Conservation (phyloP, 1,284 basidiomycete species). For the Boletus albobrunnescens region DNA sequence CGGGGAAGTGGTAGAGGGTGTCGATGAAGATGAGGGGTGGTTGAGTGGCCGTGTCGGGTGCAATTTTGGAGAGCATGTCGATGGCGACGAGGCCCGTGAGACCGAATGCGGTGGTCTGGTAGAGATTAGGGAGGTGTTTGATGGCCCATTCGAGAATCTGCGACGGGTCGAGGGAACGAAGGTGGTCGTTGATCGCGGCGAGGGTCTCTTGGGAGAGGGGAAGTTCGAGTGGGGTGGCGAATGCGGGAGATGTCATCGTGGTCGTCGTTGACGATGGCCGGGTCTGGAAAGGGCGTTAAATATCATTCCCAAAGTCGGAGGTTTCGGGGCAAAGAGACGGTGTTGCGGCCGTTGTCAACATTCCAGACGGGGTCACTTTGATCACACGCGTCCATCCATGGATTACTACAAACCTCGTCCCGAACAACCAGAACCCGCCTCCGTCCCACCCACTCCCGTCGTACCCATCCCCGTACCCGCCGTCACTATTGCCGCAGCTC, state of each 20-base stretch:
- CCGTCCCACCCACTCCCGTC: conserved; percentile 25
- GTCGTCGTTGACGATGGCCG: neutral
- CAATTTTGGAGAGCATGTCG: conserved; percentile 87
- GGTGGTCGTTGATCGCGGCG: conserved; percentile 66
- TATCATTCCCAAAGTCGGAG: neutral
- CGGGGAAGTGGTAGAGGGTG: conserved; percentile 93
- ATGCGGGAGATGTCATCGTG: conserved; percentile 10
- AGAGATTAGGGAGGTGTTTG: conserved; percentile 71
- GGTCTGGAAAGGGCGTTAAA: neutral
- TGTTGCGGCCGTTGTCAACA: neutral
- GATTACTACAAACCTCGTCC: conserved; percentile 29
- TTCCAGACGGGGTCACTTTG: neutral
- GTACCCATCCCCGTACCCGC: conserved; percentile 2
- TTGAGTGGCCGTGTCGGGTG: conserved; percentile 36
- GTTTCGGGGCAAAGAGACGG: neutral
- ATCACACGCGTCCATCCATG: conserved; percentile 17
- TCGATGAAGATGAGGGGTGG: conserved; percentile 90
- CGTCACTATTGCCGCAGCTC: conserved; percentile 6
- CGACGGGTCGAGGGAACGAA: conserved; percentile 66
- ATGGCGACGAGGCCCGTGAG: conserved; percentile 87
- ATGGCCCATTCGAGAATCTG: conserved; percentile 84
- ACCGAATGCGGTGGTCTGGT: conserved; percentile 93
- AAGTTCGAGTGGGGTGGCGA: conserved; percentile 47
- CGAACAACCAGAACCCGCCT: conserved; percentile 20
- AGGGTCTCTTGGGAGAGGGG: conserved; percentile 66